These are phyloP conservation scores for Endoconidiophora polonica DNA, from an alignment of 2,329 filamentous ascomycete species.

Conservation along the genomic window DNA sequence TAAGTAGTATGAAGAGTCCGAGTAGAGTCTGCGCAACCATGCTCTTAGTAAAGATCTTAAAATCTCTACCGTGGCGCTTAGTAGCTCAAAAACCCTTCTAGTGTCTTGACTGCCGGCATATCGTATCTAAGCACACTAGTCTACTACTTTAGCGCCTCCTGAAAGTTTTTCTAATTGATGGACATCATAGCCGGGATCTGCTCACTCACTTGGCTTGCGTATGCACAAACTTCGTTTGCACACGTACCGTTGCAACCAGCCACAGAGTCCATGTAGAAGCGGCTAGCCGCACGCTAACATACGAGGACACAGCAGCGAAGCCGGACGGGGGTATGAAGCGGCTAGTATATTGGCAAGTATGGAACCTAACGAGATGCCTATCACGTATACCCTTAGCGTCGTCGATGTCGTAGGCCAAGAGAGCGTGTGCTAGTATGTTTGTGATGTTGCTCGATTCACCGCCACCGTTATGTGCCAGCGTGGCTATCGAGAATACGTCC, in stretches of 20 bases:
- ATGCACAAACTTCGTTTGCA: slow-evolving; percentile 30
- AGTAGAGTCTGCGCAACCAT: too few relatives aligned
- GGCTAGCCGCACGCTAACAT: slow-evolving; percentile 39
- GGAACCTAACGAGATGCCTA: slow-evolving; percentile 31
- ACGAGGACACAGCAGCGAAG: slow-evolving; percentile 33
- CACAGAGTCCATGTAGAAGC: slow-evolving; percentile 29
- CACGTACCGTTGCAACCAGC: slow-evolving; percentile 39
- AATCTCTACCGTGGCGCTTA: too few relatives aligned
- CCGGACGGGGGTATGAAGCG: slow-evolving; percentile 35
- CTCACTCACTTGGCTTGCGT: slow-evolving; percentile 26
- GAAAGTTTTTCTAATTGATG: slow-evolving; percentile 35
- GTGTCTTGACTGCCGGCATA: slow-evolving; percentile 18
- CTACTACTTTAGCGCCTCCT: slow-evolving; percentile 42
- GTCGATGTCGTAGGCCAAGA: slow-evolving; percentile 36
- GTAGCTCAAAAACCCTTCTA: slow-evolving; percentile 21
- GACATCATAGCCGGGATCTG: slow-evolving; percentile 34
- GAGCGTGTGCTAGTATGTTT: slow-evolving; percentile 40
- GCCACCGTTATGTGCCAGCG: slow-evolving; percentile 38
- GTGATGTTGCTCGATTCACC: slow-evolving; percentile 39
- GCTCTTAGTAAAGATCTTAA: too few relatives aligned
- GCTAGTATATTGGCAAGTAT: slow-evolving; percentile 32
- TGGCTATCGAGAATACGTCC: slow-evolving; percentile 35
- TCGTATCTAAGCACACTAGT: slow-evolving; percentile 30
- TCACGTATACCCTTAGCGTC: slow-evolving; percentile 35
- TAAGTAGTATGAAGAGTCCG: too few relatives aligned